Percentiles rank a stretch among this genome's conserved stretches.
Evolutionary conservation across 176 grass and related monocot species (phyloP).

Genomic region (Rhynchospora breviuscula): DNA sequence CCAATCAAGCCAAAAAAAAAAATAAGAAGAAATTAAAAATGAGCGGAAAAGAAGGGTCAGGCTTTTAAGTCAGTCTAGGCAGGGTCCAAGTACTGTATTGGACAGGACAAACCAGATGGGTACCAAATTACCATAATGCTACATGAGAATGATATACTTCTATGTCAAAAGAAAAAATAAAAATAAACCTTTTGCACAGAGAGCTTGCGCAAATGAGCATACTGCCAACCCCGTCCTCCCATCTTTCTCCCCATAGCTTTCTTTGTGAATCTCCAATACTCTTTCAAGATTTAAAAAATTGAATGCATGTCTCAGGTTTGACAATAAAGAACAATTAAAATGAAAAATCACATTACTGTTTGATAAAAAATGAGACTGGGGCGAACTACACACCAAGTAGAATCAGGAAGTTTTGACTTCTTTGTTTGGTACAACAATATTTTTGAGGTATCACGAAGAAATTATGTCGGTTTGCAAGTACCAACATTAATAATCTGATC

Average conservation of each 20-base stretch:
- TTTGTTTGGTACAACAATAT: background rate
- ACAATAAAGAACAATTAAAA: background rate
- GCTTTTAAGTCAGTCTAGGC: background rate
- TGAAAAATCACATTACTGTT: background rate
- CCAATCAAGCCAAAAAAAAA: background rate
- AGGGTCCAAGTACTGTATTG: background rate
- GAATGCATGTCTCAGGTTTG: background rate
- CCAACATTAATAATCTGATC: background rate
- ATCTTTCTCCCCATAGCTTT: constrained; percentile 32
- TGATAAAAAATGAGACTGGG: background rate
- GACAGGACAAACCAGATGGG: background rate
- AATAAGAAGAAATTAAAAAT: background rate
- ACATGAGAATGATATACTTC: background rate
- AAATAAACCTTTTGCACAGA: constrained; percentile 34
- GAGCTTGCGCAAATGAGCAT: constrained; percentile 30
- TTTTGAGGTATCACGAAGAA: background rate
- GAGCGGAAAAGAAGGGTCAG: background rate
- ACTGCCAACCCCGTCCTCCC: constrained; percentile 35
- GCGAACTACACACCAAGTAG: background rate
- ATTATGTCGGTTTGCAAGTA: background rate
- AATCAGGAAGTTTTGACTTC: background rate
- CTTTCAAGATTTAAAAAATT: constrained; percentile 10
- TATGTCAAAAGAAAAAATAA: background rate
- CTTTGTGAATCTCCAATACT: constrained; percentile 35
- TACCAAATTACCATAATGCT: background rate